Percentiles rank a stretch among this genome's conserved stretches.
These are phyloP conservation scores for Didymella glomerata DNA, from an alignment of 2,329 filamentous ascomycete species.

Conservation along the genomic window DNA sequence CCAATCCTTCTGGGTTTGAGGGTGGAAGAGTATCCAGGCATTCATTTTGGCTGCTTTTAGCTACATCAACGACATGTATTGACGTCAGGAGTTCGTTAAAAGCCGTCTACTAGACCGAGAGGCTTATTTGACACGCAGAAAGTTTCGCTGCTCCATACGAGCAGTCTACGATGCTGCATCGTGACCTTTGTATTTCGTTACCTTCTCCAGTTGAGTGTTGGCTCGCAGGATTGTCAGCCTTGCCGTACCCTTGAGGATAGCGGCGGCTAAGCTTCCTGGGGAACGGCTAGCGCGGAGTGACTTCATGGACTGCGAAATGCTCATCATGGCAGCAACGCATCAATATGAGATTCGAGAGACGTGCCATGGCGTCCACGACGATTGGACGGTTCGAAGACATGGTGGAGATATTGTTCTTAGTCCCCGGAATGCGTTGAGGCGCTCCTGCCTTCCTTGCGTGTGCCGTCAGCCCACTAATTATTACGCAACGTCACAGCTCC, in stretches of 20 bases:
- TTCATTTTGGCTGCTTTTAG: neutral
- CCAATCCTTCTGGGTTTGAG: neutral
- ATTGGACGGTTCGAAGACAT: neutral
- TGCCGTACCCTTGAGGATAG: constrained; percentile 29
- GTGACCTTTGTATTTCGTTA: neutral
- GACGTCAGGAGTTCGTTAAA: constrained; percentile 18
- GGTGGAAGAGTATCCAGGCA: neutral
- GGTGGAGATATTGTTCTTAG: neutral
- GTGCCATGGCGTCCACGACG: neutral
- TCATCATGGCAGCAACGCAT: constrained; percentile 24
- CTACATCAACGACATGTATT: constrained; percentile 16
- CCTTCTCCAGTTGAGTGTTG: neutral
- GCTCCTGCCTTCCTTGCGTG: constrained; percentile 15
- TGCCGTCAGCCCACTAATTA: constrained; percentile 38
- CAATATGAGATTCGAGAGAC: neutral
- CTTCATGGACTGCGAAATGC: constrained; percentile 19
- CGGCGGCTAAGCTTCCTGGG: constrained; percentile 43
- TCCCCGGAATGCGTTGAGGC: constrained; percentile 18
- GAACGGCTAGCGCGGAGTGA: constrained; percentile 32
- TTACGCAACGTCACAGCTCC: constrained; percentile 39
- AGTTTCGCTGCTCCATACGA: neutral
- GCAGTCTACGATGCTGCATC: neutral
- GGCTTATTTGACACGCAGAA: neutral
- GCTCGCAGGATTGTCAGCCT: constrained; percentile 1
- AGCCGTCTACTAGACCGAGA: neutral